These are phyloP conservation scores for Lepidium sativum DNA, from an alignment of 345 rosid species.

Conservation along the genomic window DNA sequence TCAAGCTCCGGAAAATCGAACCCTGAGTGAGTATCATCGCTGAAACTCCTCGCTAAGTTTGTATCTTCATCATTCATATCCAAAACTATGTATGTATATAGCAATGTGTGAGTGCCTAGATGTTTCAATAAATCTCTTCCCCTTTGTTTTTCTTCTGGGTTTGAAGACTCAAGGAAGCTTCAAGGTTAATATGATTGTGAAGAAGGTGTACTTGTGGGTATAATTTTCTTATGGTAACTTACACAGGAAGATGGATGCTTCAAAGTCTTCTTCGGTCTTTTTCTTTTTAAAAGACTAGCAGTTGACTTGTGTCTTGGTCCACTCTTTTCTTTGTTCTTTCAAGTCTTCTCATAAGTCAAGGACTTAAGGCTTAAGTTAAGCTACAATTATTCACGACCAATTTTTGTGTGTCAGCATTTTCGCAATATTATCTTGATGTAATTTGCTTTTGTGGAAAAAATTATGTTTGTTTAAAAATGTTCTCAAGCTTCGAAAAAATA, in stretches of 20 bases:
- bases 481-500: no score
- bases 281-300: conserved; percentile 10
- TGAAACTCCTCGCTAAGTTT: conserved; percentile 17
- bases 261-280: not conserved
- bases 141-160: not conserved
- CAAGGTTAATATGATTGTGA: not conserved
- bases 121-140: not conserved
- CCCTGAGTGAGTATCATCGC: conserved; percentile 20
- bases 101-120: not conserved
- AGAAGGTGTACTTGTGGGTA: not conserved
- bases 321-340: not conserved
- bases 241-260: conserved; percentile 17
- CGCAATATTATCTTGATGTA: not conserved
- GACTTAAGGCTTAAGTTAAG: conserved; percentile 8
- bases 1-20: conserved; percentile 51
- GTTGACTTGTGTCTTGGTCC: conserved; percentile 30
- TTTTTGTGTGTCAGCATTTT: not conserved
- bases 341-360: conserved; percentile 9
- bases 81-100: not conserved
- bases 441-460: no score
- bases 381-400: not conserved
- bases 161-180: conserved; percentile 17
- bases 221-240: conserved; percentile 9
- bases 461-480: no score
- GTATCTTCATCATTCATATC: conserved; percentile 13